Conservation (phyloP, 495 filamentous ascomycete genomes). For the Xylaria intraflava region DNA sequence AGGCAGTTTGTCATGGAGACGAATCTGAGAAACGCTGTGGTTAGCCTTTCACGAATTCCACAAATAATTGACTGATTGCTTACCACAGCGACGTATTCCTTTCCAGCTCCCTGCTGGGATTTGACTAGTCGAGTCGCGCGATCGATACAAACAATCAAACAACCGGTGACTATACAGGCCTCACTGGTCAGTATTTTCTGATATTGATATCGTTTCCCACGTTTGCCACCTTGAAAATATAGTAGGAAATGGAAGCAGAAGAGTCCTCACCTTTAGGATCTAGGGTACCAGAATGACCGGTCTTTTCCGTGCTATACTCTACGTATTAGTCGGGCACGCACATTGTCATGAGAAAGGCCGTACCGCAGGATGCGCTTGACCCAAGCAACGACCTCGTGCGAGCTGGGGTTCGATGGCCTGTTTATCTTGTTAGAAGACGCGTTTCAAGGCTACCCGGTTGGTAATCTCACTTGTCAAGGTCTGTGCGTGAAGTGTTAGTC, state of each 20-base stretch:
- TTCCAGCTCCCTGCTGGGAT: slow-evolving; percentile 95
- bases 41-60: slow-evolving; percentile 20
- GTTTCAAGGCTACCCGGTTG: background rate
- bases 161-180: slow-evolving; percentile 51
- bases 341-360: background rate
- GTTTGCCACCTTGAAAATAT: background rate
- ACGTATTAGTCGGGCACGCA: slow-evolving; percentile 14
- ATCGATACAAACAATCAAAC: slow-evolving; percentile 91
- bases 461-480: slow-evolving; percentile 67
- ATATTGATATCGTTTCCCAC: no score
- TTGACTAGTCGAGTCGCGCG: slow-evolving; percentile 95
- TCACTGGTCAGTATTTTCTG: background rate
- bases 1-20: slow-evolving; percentile 85
- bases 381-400: slow-evolving; percentile 98
- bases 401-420: slow-evolving; percentile 84
- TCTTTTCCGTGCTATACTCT: slow-evolving; percentile 74
- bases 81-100: slow-evolving; percentile 47
- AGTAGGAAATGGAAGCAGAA: background rate
- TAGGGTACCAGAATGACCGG: slow-evolving; percentile 93
- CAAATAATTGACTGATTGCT: background rate
- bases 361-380: slow-evolving; percentile 94
- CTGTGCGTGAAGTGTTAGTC: slow-evolving; percentile 5
- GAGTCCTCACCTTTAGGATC: slow-evolving; percentile 51
- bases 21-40: slow-evolving; percentile 70
- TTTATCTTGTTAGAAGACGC: slow-evolving; percentile 4